Evolutionary conservation across 306 rosid species (phyloP), one percentile per base, ranked within the genome.

Genomic region (Abrus precatorius): DNA sequence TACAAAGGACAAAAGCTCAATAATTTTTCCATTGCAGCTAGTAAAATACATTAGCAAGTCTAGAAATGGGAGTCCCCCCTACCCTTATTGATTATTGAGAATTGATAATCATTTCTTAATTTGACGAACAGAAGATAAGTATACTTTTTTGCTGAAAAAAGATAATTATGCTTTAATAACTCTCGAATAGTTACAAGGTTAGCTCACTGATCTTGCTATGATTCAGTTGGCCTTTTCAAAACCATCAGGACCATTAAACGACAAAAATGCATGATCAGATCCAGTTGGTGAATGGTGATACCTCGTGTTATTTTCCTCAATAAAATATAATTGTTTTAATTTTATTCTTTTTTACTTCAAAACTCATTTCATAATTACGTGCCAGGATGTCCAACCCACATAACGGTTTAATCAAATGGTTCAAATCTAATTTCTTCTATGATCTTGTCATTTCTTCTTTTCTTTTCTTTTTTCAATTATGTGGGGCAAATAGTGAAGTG

Each of bases 371-470:
- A 72, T 47, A 82, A 84, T 81, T 34, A 34, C 40, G 40, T 34
- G 40, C 84, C 87, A 85, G 83, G 75, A 88, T 84, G 87, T 84
- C 86, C 70, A 72, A 79, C 85, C 28, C 64, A 62, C 81, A 82
- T n/a, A 84, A 75, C 61, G 38, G 86, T 77, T 79, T 40, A 81
- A 61, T 74, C 67, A 79, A 85, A 84, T 28, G 66, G 54, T 73
- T 48, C 50, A 74, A 84, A 88, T 84, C 86, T 81, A 32, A 73
- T 87, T 82, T 87, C 92, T 87, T 89, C 85, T 70, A 85, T 64
- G 66, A 82, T 81, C 88, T 86, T 81, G 88, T 89, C 87, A 59
- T 82, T 82, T 78, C 79, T 29, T 9, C 33, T 60, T 9, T 62
- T 60, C 76, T 20, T 20, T 68, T 65, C 28, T 9, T 40, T 60